These are phyloP conservation scores for Tulasnella sp. DNA, from an alignment of 768 basidiomycete genomes.

Conservation along the genomic window DNA sequence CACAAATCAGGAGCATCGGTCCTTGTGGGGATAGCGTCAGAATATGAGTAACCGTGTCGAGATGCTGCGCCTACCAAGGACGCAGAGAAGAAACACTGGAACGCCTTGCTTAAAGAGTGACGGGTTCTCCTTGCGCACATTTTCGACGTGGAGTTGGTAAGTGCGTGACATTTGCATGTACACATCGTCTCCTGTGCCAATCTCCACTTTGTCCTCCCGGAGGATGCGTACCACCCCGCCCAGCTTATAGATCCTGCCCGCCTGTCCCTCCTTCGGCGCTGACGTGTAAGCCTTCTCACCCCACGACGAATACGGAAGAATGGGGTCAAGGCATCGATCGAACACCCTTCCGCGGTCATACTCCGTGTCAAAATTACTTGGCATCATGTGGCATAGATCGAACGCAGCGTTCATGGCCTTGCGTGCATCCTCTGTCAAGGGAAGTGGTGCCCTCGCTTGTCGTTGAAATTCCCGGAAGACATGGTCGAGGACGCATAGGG, in stretches of 20 bases:
- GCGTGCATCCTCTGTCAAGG: background rate
- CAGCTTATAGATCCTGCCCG: background rate
- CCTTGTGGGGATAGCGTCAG: background rate
- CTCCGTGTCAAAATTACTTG: background rate
- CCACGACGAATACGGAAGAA: background rate
- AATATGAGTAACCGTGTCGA: background rate
- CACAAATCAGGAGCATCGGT: background rate
- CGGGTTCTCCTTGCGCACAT: background rate
- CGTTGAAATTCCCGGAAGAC: slow-evolving; percentile 14
- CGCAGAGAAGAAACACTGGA: background rate
- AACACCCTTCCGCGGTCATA: background rate
- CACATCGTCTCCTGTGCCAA: slow-evolving; percentile 6
- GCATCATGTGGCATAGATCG: background rate
- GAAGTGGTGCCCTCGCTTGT: background rate
- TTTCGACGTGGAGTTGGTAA: background rate
- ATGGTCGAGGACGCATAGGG: background rate
- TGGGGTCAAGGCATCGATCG: background rate
- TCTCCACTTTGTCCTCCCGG: slow-evolving; percentile 8
- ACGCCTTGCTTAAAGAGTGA: background rate
- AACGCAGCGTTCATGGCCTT: background rate
- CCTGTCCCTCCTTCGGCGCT: background rate
- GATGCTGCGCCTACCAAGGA: background rate
- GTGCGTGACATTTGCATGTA: background rate
- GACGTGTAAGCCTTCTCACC: background rate
- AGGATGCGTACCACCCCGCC: background rate